These are phyloP conservation scores for Silene noctiflora DNA, from an alignment of 179 eudicot species.

Conservation along the genomic window DNA sequence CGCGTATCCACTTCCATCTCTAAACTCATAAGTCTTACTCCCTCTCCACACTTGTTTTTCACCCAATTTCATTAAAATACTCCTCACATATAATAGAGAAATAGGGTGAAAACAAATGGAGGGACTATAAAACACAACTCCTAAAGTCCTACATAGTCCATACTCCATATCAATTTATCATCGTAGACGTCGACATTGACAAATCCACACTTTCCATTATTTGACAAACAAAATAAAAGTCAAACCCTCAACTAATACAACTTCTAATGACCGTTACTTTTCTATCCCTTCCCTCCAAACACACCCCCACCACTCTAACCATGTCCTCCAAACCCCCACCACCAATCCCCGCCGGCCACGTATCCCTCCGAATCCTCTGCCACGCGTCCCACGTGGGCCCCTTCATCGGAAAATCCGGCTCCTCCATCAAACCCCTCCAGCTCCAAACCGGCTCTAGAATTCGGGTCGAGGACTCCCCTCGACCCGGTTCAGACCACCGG, in stretches of 20 bases:
- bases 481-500: slow-evolving; percentile 32
- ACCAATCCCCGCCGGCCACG: slow-evolving; percentile 32
- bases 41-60: too few relatives aligned
- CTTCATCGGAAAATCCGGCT: slow-evolving; percentile 55
- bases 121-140: too few relatives aligned
- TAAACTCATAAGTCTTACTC: too few relatives aligned
- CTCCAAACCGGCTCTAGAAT: slow-evolving; percentile 36
- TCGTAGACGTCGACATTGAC: too few relatives aligned
- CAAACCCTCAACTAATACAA: neutral
- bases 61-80: too few relatives aligned
- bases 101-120: too few relatives aligned
- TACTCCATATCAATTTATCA: too few relatives aligned
- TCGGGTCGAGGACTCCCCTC: slow-evolving; percentile 37
- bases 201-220: too few relatives aligned
- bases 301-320: slow-evolving; percentile 7
- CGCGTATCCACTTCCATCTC: too few relatives aligned
- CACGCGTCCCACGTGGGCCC: slow-evolving; percentile 39
- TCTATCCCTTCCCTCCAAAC: slow-evolving; percentile 12
- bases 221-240: neutral
- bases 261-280: slow-evolving; percentile 2
- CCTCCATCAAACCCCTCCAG: slow-evolving; percentile 43
- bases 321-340: neutral
- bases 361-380: slow-evolving; percentile 46
- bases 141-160: too few relatives aligned
- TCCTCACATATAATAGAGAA: too few relatives aligned